phyloP scores from a whole-genome alignment of 2,329 filamentous ascomycete genomes.

The Ceratocystiopsis sp. region DNA sequence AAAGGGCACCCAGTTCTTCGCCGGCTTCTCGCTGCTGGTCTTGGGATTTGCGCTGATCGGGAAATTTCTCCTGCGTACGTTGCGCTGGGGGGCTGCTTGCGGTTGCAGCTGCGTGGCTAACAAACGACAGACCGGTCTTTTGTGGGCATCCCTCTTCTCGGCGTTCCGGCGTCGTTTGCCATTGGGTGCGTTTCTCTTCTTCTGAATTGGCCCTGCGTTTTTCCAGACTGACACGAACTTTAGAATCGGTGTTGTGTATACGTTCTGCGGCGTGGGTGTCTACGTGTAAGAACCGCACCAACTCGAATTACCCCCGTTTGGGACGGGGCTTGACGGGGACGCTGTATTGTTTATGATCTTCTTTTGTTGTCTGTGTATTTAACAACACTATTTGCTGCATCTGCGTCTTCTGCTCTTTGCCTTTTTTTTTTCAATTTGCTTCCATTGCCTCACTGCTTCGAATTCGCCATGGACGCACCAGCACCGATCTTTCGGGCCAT shows the following conservation, averaged over 20 bases:
- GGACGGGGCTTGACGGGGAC: too few species aligned
- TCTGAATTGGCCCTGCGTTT: background rate
- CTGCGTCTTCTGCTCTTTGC: too few species aligned
- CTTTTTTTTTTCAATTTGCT: too few species aligned
- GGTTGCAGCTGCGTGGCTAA: too few species aligned
- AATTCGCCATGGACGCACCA: slow-evolving; percentile 1
- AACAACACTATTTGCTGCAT: background rate
- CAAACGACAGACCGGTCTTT: slow-evolving; percentile 57
- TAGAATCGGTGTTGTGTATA: slow-evolving; percentile 92
- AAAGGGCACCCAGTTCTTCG: slow-evolving; percentile 70
- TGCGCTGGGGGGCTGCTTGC: background rate
- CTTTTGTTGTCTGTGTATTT: background rate
- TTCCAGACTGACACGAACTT: background rate
- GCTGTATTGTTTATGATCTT: background rate
- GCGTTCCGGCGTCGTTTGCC: slow-evolving; percentile 71
- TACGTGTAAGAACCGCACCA: slow-evolving; percentile 53
- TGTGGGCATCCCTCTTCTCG: slow-evolving; percentile 58
- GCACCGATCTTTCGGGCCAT: slow-evolving; percentile 55
- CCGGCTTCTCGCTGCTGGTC: slow-evolving; percentile 61
- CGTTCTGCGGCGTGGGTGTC: slow-evolving; percentile 97
- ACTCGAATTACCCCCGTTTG: background rate
- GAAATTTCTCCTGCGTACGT: slow-evolving; percentile 72
- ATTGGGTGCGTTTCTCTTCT: slow-evolving; percentile 53
- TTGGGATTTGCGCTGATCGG: slow-evolving; percentile 57
- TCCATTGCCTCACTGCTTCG: too few species aligned